These are phyloP conservation scores for Paraglomus brasilianum DNA, from an alignment of 192 early-diverging fungal genomes.

Conservation along the genomic window DNA sequence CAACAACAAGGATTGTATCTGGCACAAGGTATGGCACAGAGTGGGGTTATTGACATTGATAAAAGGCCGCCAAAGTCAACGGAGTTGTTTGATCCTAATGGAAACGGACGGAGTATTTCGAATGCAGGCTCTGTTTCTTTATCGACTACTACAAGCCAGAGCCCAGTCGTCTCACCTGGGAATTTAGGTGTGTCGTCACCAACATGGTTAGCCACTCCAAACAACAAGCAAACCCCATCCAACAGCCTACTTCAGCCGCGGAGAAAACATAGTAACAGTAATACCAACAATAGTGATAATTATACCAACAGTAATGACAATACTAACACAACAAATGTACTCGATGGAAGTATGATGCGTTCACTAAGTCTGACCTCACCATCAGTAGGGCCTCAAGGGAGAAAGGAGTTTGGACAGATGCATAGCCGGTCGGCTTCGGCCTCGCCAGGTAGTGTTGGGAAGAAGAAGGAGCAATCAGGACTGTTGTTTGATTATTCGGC, in stretches of 20 bases:
- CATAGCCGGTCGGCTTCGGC: slow-evolving; percentile 8
- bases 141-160: neutral
- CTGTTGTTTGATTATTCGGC: slow-evolving; percentile 28
- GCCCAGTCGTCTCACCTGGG: neutral
- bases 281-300: neutral
- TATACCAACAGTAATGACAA: neutral
- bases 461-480: neutral
- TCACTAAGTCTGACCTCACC: slow-evolving; percentile 22
- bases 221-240: neutral
- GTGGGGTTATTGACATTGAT: too few species aligned
- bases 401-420: neutral
- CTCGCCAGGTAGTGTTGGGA: neutral
- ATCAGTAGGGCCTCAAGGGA: neutral
- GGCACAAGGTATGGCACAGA: too few species aligned
- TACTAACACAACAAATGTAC: slow-evolving; percentile 3
- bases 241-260: neutral
- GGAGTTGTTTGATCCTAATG: slow-evolving; percentile 29
- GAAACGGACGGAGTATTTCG: neutral
- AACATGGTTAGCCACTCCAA: slow-evolving; percentile 1
- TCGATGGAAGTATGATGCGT: slow-evolving; percentile 26
- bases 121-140: neutral
- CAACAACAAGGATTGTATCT: too few species aligned
- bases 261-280: neutral
- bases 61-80: slow-evolving; percentile 28
- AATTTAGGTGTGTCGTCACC: neutral